Percentiles rank a stretch among this genome's conserved stretches.
Evolutionary conservation across 116 monocot species (phyloP).

Genomic region (Phalaenopsis hybrid): DNA sequence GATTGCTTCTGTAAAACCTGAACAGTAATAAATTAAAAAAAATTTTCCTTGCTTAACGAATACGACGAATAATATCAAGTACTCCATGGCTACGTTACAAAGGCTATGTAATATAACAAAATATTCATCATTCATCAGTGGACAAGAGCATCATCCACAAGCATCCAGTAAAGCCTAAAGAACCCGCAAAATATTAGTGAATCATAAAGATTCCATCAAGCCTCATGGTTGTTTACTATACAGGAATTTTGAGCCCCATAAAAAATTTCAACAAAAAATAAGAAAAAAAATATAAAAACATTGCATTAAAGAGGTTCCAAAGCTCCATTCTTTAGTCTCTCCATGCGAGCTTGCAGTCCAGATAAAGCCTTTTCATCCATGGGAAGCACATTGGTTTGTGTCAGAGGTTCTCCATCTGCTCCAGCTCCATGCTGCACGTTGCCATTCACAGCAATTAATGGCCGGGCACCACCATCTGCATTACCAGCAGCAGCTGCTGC

Average conservation of each 20-base stretch:
- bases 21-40: no score
- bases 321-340: constrained; percentile 88
- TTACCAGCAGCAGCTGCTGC: constrained; percentile 62
- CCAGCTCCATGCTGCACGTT: constrained; percentile 22
- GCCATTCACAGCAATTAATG: constrained; percentile 43
- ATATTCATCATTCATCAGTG: neutral
- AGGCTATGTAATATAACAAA: neutral
- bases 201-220: neutral
- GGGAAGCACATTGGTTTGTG: constrained; percentile 36
- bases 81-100: neutral
- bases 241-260: neutral
- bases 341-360: constrained; percentile 96
- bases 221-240: neutral
- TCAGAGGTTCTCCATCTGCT: constrained; percentile 27
- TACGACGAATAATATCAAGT: no score
- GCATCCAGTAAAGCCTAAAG: neutral
- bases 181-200: neutral
- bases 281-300: neutral
- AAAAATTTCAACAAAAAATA: neutral
- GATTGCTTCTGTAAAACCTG: no score
- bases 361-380: constrained; percentile 97
- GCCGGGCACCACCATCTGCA: constrained; percentile 33
- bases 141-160: neutral
- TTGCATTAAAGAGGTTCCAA: constrained; percentile 52
- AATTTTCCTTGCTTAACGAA: no score